phyloP scores from a whole-genome alignment of 352 stramenopile species.

The Phytophthora cajani region DNA sequence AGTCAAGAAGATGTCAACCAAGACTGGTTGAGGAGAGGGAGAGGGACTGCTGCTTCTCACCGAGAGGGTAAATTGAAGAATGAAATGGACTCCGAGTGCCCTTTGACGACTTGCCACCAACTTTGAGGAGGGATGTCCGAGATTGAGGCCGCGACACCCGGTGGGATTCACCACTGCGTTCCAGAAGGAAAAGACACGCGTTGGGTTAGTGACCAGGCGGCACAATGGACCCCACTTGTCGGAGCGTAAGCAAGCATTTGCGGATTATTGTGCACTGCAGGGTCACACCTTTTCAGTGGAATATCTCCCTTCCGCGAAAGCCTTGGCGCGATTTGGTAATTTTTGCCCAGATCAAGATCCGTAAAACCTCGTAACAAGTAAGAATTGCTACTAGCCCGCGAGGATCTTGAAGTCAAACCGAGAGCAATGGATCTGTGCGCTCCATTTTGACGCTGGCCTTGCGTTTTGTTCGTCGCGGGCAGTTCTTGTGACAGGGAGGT shows the following conservation, averaged over 20 bases:
- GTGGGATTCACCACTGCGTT: conserved; percentile 23
- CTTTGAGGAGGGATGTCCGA: conserved; percentile 2
- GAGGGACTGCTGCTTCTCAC: conserved; percentile 12
- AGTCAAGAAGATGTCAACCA: conserved; percentile 17
- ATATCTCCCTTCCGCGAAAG: background rate
- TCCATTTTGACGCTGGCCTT: conserved; percentile 7
- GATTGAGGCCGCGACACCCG: conserved; percentile 2
- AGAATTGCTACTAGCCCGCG: background rate
- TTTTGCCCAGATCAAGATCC: background rate
- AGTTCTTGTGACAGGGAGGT: conserved; percentile 27
- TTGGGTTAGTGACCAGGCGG: conserved; percentile 15
- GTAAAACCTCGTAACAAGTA: no score
- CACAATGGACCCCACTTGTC: background rate
- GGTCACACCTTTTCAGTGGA: background rate
- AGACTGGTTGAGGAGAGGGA: conserved; percentile 8
- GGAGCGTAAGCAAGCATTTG: conserved; percentile 1
- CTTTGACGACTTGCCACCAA: conserved; percentile 7
- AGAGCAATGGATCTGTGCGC: conserved; percentile 1
- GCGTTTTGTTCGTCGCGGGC: conserved; percentile 3
- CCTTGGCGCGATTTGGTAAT: background rate
- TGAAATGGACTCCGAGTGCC: conserved; percentile 1
- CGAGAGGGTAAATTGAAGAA: conserved; percentile 29
- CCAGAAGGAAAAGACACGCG: conserved; percentile 15
- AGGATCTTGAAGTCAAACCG: background rate
- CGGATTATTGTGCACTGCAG: background rate